Base-by-base conservation (phyloP, 2,329 filamentous ascomycete species). In the Neonectria ditissima region DNA sequence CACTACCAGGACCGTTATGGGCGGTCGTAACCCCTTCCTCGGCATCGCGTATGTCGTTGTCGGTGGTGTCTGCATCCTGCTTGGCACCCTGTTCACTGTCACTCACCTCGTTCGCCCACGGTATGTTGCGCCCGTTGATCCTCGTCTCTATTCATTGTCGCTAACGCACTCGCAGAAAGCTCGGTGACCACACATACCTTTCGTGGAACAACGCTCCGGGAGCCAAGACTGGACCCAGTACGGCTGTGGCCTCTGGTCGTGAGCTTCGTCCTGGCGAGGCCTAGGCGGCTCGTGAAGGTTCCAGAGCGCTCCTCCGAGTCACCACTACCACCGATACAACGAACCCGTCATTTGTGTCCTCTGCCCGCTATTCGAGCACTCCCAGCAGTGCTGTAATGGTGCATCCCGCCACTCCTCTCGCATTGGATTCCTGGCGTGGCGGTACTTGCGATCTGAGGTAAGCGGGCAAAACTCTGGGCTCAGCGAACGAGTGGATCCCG, bases 21-120 rank as follows among this genome's bases (percentile, higher is more conserved):
- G 96, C 62, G 96, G 96, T 71, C 92, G 92, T 75, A 99, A 99
- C 78, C 91, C 93, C 26, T 98, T 97, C 85, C 87, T 98, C 55
- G 96, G 96, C 50, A 99, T 99, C 71, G 94, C 94, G 39, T 99
- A 98, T 79, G 86, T 98, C 28, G 93, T 97, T 16, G 93, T 99
- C 11, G 95, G 94, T 60, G 96, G 95, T 51, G 86, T 98, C 63
- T 99, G 96, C 81, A 91, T 99, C 71, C 77, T 97, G 28, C 87
- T 99, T 9, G 96, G 96, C 54, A 88, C 89, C 26, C 77, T 98
- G 58, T 99, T 99, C 81, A 94, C 95, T 34, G 86, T 93, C 65
- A 94, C 93, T 1, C 94, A 98, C 81, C 85, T 98, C 68, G 89
- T 99, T 79, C 94, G 92, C 77, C 96, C 96, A 66, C 91, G 92